Evolutionary conservation across 768 basidiomycete species (phyloP).

Genomic region (Antrodiella citrinella): DNA sequence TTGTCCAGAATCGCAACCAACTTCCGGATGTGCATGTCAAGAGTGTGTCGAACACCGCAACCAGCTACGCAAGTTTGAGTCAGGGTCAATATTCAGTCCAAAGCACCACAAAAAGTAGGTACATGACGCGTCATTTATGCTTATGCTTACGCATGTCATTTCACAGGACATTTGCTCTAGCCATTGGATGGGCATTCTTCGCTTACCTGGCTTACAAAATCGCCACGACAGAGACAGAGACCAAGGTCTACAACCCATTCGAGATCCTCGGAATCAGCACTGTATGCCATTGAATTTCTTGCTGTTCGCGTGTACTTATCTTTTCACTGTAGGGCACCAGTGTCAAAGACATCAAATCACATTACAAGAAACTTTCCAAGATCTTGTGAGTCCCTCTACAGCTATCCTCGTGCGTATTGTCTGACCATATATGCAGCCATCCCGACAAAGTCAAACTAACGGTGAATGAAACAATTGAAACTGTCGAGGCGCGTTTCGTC

Average conservation of each 20-base stretch:
- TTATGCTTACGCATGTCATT: conserved; percentile 3
- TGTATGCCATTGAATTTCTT: conserved; percentile 34
- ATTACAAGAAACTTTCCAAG: conserved; percentile 87
- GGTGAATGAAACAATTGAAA: conserved; percentile 78
- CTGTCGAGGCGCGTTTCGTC: conserved; percentile 81
- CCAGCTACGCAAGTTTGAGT: conserved; percentile 31
- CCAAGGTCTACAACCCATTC: conserved; percentile 86
- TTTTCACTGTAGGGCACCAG: conserved; percentile 42
- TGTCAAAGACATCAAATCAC: conserved; percentile 92
- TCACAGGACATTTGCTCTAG: conserved; percentile 48
- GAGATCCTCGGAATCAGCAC: conserved; percentile 77
- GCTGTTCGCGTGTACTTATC: background rate
- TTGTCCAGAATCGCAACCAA: conserved; percentile 5
- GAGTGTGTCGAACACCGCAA: conserved; percentile 51
- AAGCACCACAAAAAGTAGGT: conserved; percentile 46
- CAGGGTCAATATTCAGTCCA: conserved; percentile 40
- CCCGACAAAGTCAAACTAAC: conserved; percentile 91
- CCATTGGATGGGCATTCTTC: conserved; percentile 69
- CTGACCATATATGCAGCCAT: conserved; percentile 46
- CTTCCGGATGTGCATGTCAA: conserved; percentile 51
- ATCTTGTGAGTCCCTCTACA: conserved; percentile 51
- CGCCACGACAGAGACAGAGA: conserved; percentile 46
- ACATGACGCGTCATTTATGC: background rate
- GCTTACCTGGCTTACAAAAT: conserved; percentile 62
- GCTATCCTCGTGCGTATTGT: background rate